Base-by-base conservation (phyloP, 2,329 filamentous ascomycete species). In the Purpureocillium takamizusanense region DNA sequence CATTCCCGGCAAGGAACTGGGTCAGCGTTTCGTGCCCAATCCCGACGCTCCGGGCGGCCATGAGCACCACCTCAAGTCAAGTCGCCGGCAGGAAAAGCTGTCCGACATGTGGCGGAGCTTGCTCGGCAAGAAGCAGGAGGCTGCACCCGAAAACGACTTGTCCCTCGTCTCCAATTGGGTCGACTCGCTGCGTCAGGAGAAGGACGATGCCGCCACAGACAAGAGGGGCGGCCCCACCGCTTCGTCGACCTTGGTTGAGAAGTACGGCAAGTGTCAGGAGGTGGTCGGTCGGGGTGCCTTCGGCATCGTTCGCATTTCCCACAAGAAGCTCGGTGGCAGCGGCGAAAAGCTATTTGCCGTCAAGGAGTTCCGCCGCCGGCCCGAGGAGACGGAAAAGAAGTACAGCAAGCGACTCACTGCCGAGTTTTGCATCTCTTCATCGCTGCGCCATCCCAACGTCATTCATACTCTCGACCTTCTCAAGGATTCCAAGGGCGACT, bases 221-320 rank as follows among this genome's bases (percentile, higher is more conserved):
- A 87, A 83, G 65, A 92, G 83, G 58, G 78, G 77, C 17, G 83
- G 83, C 1, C 76, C 83, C 7, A 85, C 83, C 53, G 73, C 84
- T 13, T 79, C 78, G 15, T 54, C 59, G 4, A 88, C 88, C 1
- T 69, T 98, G 35, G 86, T 92, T 2, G 87, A 97, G 56, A 97
- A 97, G 60, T 98, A 98, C 58, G 92, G 92, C 51, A 97, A 97
- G 65, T 97, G 92, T 57, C 90, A 97, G 57, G 92, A 98, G 60
- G 81, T 98, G 27, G 87, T 98, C 17, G 92, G 92, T 15, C 86
- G 90, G 29, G 92, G 92, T 44, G 92, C 92, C 31, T 98, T 98
- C 61, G 92, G 92, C 41, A 94, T 98, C 46, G 92, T 98, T 47
- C 80, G 92, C 44, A 95, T 97, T 61, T 95, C 90, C 13, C 92